Evolutionary conservation across 208 protist species (phyloP).

Genomic region (Acanthamoeba castellanii): DNA sequence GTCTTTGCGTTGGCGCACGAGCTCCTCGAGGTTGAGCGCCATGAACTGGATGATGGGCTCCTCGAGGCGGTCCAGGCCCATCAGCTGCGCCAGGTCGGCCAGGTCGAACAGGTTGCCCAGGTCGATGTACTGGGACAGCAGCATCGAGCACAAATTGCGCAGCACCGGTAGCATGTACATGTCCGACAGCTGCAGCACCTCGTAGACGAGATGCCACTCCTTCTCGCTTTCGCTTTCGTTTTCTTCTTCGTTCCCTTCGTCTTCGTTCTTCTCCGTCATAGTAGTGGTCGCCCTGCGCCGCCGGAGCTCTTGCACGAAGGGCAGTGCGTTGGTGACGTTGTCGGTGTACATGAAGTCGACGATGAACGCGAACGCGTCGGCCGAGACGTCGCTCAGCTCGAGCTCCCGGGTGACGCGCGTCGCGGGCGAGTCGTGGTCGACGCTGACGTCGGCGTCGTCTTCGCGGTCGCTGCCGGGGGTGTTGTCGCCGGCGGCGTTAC

Average conservation of each 20-base stretch:
- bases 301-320: conserved; percentile 31
- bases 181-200: neutral
- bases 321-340: conserved; percentile 13
- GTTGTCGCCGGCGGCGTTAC: neutral
- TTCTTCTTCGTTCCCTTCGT: neutral
- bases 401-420: neutral
- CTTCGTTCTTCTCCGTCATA: neutral
- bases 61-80: neutral
- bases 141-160: neutral
- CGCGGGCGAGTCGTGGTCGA: neutral
- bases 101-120: conserved; percentile 25
- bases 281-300: neutral
- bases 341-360: conserved; percentile 63
- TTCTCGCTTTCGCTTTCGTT: neutral
- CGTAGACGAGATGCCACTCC: neutral
- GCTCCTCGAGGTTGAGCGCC: conserved; percentile 21
- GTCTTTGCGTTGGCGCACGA: neutral
- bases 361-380: conserved; percentile 45
- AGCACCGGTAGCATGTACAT: conserved; percentile 45
- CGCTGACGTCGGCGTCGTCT: neutral
- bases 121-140: neutral
- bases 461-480: neutral
- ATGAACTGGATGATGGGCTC: conserved; percentile 6
- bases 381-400: conserved; percentile 4
- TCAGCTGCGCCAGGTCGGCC: neutral